phyloP scores from a whole-genome alignment of 371 early-diverging fungal genomes.

The Rhizomucor miehei region DNA sequence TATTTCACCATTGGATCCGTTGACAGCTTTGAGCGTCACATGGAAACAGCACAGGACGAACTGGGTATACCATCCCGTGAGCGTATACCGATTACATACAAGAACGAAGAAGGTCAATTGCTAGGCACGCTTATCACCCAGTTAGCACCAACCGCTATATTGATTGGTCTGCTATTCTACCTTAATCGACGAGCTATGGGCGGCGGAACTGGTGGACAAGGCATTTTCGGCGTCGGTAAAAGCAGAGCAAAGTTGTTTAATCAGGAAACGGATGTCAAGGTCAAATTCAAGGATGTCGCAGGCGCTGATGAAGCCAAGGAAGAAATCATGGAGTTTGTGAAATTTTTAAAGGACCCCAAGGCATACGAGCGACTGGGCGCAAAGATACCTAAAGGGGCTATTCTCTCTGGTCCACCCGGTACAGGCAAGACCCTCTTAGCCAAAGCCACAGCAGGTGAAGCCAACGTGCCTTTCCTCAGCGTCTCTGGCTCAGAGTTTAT shows the following conservation, averaged over 20 bases:
- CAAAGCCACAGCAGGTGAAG: conserved; percentile 99
- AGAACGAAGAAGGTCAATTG: conserved; percentile 70
- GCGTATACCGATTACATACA: conserved; percentile 88
- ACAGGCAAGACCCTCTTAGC: conserved; percentile 99
- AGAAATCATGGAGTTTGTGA: conserved; percentile 99
- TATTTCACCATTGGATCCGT: conserved; percentile 94
- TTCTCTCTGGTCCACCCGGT: conserved; percentile 96
- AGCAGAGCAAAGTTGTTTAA: conserved; percentile 95
- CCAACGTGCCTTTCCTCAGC: conserved; percentile 95
- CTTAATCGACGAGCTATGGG: conserved; percentile 81
- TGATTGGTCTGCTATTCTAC: conserved; percentile 86
- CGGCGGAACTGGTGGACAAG: conserved; percentile 67
- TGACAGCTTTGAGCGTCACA: conserved; percentile 88
- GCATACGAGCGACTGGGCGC: conserved; percentile 98
- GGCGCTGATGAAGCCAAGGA: conserved; percentile 99
- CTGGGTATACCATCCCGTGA: conserved; percentile 87
- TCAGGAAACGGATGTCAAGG: conserved; percentile 92
- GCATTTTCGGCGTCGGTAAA: conserved; percentile 96
- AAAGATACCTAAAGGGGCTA: conserved; percentile 99
- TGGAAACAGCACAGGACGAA: conserved; percentile 90
- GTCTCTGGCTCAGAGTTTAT: conserved; percentile 99
- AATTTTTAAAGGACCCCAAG: conserved; percentile 97
- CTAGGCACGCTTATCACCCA: conserved; percentile 65
- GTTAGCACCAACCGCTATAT: conserved; percentile 89
- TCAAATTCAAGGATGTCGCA: conserved; percentile 99